Conservation (phyloP, 2,329 filamentous ascomycete species). For the Malbranchea cinnamomea region DNA sequence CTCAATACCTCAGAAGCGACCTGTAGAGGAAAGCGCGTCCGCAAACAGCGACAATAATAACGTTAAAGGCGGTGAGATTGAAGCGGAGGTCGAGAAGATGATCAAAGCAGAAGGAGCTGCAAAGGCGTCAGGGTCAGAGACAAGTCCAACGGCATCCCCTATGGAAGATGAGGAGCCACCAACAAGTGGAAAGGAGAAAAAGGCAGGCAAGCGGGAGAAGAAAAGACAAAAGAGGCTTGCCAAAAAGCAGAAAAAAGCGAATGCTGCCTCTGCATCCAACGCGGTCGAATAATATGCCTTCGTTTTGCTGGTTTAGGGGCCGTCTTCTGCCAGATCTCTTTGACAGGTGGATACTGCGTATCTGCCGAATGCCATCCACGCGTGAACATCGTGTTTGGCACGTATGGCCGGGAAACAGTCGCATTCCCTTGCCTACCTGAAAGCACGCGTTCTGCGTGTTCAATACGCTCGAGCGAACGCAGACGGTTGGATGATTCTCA, state of each 20-base stretch:
- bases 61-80: slow-evolving; percentile 8
- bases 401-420: too few species aligned
- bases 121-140: slow-evolving; percentile 6
- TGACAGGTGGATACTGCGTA: too few species aligned
- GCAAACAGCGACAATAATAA: not conserved
- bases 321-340: too few species aligned
- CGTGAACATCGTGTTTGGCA: too few species aligned
- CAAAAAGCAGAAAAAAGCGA: not conserved
- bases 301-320: too few species aligned
- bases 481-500: too few species aligned
- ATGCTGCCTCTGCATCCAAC: too few species aligned
- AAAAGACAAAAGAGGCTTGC: slow-evolving; percentile 3
- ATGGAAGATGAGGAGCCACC: not conserved
- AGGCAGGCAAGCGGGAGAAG: slow-evolving; percentile 3
- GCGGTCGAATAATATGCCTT: too few species aligned
- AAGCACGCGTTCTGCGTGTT: too few species aligned
- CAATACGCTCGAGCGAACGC: too few species aligned
- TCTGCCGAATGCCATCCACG: too few species aligned
- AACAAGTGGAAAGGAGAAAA: slow-evolving; percentile 12
- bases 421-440: too few species aligned
- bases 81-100: slow-evolving; percentile 18
- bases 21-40: slow-evolving; percentile 4
- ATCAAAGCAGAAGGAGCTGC: slow-evolving; percentile 7
- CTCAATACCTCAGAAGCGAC: slow-evolving; percentile 11
- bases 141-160: not conserved